Evolutionary conservation across 768 basidiomycete species (phyloP), one percentile per base, ranked within the genome.

Genomic region (Suillus alpinus): DNA sequence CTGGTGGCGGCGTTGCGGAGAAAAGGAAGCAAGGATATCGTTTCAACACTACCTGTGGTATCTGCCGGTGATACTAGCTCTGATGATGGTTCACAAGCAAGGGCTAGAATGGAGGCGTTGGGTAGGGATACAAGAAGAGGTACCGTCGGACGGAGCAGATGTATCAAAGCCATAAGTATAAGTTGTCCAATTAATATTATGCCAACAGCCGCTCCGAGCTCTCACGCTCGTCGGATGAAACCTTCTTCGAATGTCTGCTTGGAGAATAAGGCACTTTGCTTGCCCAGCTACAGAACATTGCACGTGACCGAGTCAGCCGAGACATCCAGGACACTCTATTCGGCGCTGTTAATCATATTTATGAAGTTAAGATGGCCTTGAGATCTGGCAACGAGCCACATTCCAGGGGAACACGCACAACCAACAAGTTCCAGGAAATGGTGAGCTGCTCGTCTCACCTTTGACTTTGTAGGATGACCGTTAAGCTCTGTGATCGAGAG

Each of bases 81-180:
- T 98, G 65, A 94, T 95, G 91, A 94, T 99, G 92, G 78, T 91
- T 59, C 94, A 96, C 75, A 98, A 98, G 77, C 86, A 88, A 67
- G 90, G 91, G 0, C 78, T 91, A 66, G 86, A 89, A 64, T 94
- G 92, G 92, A 66, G 79, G 29, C 76, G 83, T 49, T 89, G 87
- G 87, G 36, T 86, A 9, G 81, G 84, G 8, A 40, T 32, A 10
- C 39, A 58, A 32, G 29, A 59, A n/a, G 26, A 58, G 23, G 34
- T 37, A 6, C 18, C 31, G 2, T 29, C 34, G 18, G 34, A 56
- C 5, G 34, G 34, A 29, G 34, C 14, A 56, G 58, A 59, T 43
- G n/a, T 56, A 20, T 8, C 29, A 36, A 26, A 43, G n/a, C n/a
- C 32, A 29, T 31, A 18, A 23, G 14, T 23, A 37, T 37, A 26